Evolutionary conservation across 2,329 filamentous ascomycete species (phyloP).

Genomic region (Phoma herbarum): DNA sequence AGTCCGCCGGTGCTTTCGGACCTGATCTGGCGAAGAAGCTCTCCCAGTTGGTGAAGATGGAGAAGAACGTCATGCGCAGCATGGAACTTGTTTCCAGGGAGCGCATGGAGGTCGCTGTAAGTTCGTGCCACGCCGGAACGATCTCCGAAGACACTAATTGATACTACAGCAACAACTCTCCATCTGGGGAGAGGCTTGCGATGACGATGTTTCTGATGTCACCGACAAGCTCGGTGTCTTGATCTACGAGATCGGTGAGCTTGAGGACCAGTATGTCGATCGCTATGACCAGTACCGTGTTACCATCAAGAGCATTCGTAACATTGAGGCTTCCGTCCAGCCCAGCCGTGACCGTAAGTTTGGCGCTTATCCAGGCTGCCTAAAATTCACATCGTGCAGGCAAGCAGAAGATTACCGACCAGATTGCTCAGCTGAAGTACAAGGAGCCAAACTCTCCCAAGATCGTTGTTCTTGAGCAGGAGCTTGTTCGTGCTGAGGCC

Average conservation of each 20-base stretch:
- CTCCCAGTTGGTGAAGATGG: slow-evolving; percentile 98
- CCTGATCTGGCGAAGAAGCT: slow-evolving; percentile 97
- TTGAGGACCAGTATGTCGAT: slow-evolving; percentile 98
- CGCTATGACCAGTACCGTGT: slow-evolving; percentile 99
- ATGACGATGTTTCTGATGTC: slow-evolving; percentile 98
- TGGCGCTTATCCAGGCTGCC: not conserved
- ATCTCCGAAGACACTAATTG: slow-evolving; percentile 30
- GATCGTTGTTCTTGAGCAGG: slow-evolving; percentile 97
- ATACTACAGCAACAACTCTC: slow-evolving; percentile 89
- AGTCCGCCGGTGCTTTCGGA: slow-evolving; percentile 78
- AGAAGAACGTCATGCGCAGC: slow-evolving; percentile 99
- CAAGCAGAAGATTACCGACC: slow-evolving; percentile 99
- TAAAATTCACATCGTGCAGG: slow-evolving; percentile 59
- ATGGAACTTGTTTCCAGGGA: slow-evolving; percentile 94
- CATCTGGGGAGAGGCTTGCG: slow-evolving; percentile 93
- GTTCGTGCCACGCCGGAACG: slow-evolving; percentile 50
- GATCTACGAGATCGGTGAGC: slow-evolving; percentile 97
- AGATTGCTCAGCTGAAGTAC: slow-evolving; percentile 99
- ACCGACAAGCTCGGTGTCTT: slow-evolving; percentile 98
- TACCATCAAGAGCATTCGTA: slow-evolving; percentile 98
- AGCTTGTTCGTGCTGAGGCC: slow-evolving; percentile 96
- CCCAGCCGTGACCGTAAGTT: slow-evolving; percentile 91
- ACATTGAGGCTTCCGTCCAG: slow-evolving; percentile 98
- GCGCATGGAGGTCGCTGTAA: slow-evolving; percentile 97
- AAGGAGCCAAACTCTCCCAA: slow-evolving; percentile 98